Evolutionary conservation across 805 yeast genomes (phyloP).

Genomic region (Spencermartinsiella europaea): DNA sequence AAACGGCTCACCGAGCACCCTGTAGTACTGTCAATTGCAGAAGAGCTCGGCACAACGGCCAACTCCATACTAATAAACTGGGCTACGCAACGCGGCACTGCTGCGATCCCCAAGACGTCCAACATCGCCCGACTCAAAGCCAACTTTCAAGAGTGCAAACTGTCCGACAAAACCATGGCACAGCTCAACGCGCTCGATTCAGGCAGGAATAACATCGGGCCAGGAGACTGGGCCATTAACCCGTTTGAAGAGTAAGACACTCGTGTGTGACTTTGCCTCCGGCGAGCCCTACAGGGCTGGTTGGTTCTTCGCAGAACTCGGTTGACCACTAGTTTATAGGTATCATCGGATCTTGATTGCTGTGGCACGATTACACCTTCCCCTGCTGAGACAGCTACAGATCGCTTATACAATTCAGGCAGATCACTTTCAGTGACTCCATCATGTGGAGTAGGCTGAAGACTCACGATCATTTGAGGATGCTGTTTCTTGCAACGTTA

Average conservation of each 20-base stretch:
- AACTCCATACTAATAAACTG: constrained; percentile 70
- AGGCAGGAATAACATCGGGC: not conserved
- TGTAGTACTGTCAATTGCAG: constrained; percentile 48
- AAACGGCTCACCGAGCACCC: constrained; percentile 31
- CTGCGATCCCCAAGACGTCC: constrained; percentile 74
- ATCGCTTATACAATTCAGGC: too few species aligned
- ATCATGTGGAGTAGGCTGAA: too few species aligned
- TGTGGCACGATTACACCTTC: too few species aligned
- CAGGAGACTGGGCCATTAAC: not conserved
- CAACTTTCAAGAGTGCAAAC: constrained; percentile 40
- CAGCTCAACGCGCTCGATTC: not conserved
- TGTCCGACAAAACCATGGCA: not conserved
- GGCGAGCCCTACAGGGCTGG: too few species aligned
- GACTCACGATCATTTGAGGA: too few species aligned
- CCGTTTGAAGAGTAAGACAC: not conserved
- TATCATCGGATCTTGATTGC: too few species aligned
- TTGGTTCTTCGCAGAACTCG: too few species aligned
- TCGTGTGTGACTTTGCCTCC: too few species aligned
- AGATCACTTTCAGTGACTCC: too few species aligned
- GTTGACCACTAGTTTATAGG: too few species aligned
- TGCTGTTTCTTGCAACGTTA: too few species aligned
- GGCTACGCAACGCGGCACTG: constrained; percentile 71
- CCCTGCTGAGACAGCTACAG: too few species aligned
- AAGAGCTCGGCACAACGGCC: constrained; percentile 45
- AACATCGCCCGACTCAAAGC: constrained; percentile 54